Evolutionary conservation across 805 yeast genomes (phyloP).

Genomic region (Suhomyces prunicola): DNA sequence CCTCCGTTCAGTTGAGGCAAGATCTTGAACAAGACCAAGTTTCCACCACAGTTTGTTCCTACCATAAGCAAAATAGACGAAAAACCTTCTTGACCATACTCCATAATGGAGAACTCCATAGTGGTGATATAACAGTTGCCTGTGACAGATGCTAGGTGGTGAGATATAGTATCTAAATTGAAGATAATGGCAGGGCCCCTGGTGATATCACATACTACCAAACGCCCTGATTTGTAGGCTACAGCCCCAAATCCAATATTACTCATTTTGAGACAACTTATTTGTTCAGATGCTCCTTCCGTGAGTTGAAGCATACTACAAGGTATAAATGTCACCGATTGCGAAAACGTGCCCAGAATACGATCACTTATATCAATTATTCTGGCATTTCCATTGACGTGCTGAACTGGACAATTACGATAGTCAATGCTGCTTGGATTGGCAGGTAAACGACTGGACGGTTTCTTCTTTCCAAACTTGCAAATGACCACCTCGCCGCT

Average conservation of each 20-base stretch:
- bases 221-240: slow-evolving; percentile 72
- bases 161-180: slow-evolving; percentile 30
- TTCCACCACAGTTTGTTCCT: slow-evolving; percentile 75
- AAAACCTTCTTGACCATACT: slow-evolving; percentile 60
- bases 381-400: slow-evolving; percentile 31
- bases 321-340: slow-evolving; percentile 34
- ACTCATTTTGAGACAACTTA: slow-evolving; percentile 64
- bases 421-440: slow-evolving; percentile 20
- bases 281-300: slow-evolving; percentile 31
- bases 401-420: slow-evolving; percentile 26
- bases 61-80: slow-evolving; percentile 70
- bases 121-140: slow-evolving; percentile 46
- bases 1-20: slow-evolving; percentile 61
- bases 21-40: slow-evolving; percentile 60
- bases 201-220: slow-evolving; percentile 67
- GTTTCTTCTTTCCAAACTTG: slow-evolving; percentile 55
- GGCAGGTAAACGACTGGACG: slow-evolving; percentile 6
- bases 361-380: slow-evolving; percentile 53
- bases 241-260: slow-evolving; percentile 81
- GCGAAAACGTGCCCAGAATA: slow-evolving; percentile 40
- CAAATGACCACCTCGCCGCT: slow-evolving; percentile 75
- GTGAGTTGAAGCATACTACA: slow-evolving; percentile 23
- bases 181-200: slow-evolving; percentile 71
- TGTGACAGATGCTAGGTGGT: slow-evolving; percentile 30
- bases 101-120: slow-evolving; percentile 72